Conservation (phyloP, 2,329 filamentous ascomycete genomes). For the Trematosphaeria pertusa region DNA sequence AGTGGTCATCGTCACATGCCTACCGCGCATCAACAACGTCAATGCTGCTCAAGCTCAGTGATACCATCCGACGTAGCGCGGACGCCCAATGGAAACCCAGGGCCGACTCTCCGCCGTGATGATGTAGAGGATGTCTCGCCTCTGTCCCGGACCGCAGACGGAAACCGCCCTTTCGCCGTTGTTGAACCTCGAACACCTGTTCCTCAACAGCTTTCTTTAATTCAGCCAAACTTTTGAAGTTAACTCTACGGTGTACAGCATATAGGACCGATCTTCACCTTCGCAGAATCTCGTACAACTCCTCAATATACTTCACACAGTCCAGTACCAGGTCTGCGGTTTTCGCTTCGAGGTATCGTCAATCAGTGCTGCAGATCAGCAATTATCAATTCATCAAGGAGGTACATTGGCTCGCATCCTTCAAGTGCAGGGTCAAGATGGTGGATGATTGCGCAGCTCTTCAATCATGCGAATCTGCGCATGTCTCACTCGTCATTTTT, state of each 20-base stretch:
- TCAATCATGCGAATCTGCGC: constrained; percentile 7
- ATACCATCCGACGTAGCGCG: neutral
- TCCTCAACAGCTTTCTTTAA: neutral
- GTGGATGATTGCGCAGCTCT: constrained; percentile 11
- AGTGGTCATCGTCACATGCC: neutral
- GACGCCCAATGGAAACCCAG: constrained; percentile 1
- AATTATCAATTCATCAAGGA: constrained; percentile 10
- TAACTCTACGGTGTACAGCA: constrained; percentile 8
- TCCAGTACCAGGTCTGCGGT: constrained; percentile 20
- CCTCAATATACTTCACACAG: constrained; percentile 10
- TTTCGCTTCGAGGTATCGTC: constrained; percentile 11
- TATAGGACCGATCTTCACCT: constrained; percentile 13
- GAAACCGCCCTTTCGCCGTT: too few relatives aligned
- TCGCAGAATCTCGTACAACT: constrained; percentile 13
- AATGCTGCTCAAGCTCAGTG: neutral
- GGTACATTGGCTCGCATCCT: neutral
- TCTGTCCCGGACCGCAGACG: too few relatives aligned
- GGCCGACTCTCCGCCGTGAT: constrained; percentile 4
- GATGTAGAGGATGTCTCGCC: neutral
- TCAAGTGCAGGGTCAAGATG: constrained; percentile 6
- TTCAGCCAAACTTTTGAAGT: constrained; percentile 20
- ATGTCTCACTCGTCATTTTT: constrained; percentile 6
- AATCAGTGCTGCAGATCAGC: constrained; percentile 22
- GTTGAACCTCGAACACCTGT: neutral
- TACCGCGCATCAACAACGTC: neutral